Conservation (phyloP, 306 rosid species). For the Adenanthera pavonina region DNA sequence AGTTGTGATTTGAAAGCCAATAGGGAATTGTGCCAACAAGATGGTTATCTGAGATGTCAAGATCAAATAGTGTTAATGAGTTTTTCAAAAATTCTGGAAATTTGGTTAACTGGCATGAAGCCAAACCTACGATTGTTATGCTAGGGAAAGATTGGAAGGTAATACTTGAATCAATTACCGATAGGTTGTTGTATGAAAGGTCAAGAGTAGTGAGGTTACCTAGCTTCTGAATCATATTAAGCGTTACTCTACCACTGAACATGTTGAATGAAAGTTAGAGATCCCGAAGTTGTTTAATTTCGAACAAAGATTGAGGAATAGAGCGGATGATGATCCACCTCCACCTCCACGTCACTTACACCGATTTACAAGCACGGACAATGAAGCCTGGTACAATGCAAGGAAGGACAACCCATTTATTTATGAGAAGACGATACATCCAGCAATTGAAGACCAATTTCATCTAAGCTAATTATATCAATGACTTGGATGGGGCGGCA, state of each 20-base stretch:
- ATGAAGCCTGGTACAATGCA: too few relatives aligned
- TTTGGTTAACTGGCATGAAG: constrained; percentile 9
- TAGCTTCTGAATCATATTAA: background rate
- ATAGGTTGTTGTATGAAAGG: constrained; percentile 45
- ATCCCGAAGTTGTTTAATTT: background rate
- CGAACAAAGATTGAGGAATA: background rate
- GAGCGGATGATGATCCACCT: too few relatives aligned
- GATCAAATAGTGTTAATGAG: background rate
- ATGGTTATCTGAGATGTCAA: background rate
- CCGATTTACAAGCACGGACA: too few relatives aligned
- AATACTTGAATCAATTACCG: background rate
- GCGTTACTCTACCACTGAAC: constrained; percentile 13
- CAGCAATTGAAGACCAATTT: too few relatives aligned
- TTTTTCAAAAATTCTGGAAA: constrained; percentile 40
- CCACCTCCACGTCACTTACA: too few relatives aligned
- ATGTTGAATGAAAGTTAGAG: constrained; percentile 48
- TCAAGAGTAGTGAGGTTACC: constrained; percentile 37
- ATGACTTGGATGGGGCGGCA: too few relatives aligned
- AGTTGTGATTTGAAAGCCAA: constrained; percentile 33
- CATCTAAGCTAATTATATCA: too few relatives aligned
- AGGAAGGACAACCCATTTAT: too few relatives aligned
- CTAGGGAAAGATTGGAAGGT: background rate
- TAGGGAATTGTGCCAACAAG: constrained; percentile 36
- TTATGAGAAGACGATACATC: too few relatives aligned
- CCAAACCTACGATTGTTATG: background rate